Conservation (phyloP, 225 moss, liverwort and hornwort species). For the Rhytidiadelphus loreus region DNA sequence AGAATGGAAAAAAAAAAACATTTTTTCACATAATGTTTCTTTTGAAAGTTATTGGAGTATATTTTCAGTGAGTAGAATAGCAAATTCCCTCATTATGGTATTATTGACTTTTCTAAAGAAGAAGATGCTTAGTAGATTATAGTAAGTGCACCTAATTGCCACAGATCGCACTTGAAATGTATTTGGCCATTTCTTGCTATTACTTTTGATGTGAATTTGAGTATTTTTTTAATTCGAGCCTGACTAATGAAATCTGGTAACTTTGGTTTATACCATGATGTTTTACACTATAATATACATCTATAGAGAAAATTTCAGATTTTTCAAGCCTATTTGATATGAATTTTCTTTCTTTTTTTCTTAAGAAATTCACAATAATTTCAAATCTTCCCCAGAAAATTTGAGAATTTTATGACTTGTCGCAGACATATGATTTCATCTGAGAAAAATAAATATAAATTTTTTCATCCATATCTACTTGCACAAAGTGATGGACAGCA, state of each 20-base stretch:
- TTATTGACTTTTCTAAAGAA: background rate
- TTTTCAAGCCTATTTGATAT: background rate
- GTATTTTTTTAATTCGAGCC: background rate
- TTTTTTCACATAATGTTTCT: too few species aligned
- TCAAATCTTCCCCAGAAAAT: background rate
- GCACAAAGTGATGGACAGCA: background rate
- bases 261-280: background rate
- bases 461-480: background rate
- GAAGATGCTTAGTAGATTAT: too few species aligned
- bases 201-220: background rate
- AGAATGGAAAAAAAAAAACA: background rate
- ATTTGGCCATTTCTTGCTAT: background rate
- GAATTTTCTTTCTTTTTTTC: background rate
- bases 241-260: background rate
- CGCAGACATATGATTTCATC: background rate
- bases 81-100: background rate
- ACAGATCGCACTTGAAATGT: too few species aligned
- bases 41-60: background rate
- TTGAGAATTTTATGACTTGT: background rate
- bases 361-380: background rate
- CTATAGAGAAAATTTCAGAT: too few species aligned
- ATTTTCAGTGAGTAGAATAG: background rate
- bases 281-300: background rate
- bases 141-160: too few species aligned
- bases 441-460: too few species aligned